Evolutionary conservation across 768 basidiomycete species (phyloP).

Genomic region (Amanita muscaria): DNA sequence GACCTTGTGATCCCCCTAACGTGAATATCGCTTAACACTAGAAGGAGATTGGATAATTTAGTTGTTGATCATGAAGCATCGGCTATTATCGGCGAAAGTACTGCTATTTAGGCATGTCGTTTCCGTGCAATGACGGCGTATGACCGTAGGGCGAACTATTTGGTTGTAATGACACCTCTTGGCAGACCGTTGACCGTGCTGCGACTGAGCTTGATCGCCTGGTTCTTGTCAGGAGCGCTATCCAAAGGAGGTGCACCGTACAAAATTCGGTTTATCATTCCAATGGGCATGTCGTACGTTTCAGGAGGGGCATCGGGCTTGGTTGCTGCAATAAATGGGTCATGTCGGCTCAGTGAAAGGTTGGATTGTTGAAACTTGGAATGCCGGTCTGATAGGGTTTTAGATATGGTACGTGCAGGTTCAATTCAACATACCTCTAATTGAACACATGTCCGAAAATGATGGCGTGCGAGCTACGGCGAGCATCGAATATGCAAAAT

Average conservation of each 20-base stretch:
- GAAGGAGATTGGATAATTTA: conserved; percentile 1
- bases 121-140: not conserved
- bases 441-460: conserved; percentile 56
- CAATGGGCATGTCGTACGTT: conserved; percentile 76
- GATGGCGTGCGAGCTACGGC: conserved; percentile 64
- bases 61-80: not conserved
- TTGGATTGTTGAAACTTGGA: not conserved
- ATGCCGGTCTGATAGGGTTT: conserved; percentile 1
- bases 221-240: not conserved
- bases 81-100: not conserved
- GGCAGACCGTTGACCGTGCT: not conserved
- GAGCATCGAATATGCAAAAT: conserved; percentile 68
- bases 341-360: conserved; percentile 5
- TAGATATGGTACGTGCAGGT: conserved; percentile 10
- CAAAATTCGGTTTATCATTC: conserved; percentile 67
- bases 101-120: not conserved
- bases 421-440: conserved; percentile 44
- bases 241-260: conserved; percentile 25
- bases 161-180: not conserved
- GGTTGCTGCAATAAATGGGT: conserved; percentile 44
- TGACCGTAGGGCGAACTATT: not conserved
- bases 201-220: not conserved
- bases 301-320: conserved; percentile 45
- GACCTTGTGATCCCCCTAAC: conserved; percentile 4
- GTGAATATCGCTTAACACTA: not conserved